Evolutionary conservation across 805 yeast species (phyloP).

Genomic region (Starmerella vitae): DNA sequence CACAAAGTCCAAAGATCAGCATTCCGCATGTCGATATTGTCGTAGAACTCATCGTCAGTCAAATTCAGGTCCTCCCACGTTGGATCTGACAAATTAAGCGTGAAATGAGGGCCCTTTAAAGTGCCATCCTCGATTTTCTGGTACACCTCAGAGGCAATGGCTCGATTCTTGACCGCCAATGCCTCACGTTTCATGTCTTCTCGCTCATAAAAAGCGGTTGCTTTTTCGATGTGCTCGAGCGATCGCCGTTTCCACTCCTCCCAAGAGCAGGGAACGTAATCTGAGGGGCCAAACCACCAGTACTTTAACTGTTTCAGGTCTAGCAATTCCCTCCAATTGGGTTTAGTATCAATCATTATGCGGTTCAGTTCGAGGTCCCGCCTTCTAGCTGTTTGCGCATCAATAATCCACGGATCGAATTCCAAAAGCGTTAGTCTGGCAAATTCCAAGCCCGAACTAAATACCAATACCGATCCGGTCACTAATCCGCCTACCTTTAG

Average conservation of each 20-base stretch:
- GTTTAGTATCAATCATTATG: background rate
- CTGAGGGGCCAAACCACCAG: slow-evolving; percentile 61
- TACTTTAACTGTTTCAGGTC: slow-evolving; percentile 7
- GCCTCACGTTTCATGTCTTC: no score
- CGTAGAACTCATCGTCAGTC: slow-evolving; percentile 13
- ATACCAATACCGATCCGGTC: slow-evolving; percentile 37
- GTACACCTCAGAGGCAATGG: slow-evolving; percentile 5
- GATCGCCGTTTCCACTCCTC: slow-evolving; percentile 23
- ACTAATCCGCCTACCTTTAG: slow-evolving; percentile 27
- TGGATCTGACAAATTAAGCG: slow-evolving; percentile 8
- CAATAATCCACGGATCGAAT: slow-evolving; percentile 62
- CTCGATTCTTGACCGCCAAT: slow-evolving; percentile 2
- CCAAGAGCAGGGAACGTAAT: slow-evolving; percentile 38
- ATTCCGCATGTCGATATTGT: slow-evolving; percentile 10
- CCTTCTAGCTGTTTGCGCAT: slow-evolving; percentile 42
- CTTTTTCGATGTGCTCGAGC: slow-evolving; percentile 16
- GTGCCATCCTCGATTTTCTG: slow-evolving; percentile 1
- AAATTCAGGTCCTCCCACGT: background rate
- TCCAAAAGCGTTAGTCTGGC: slow-evolving; percentile 34
- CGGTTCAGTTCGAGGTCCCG: slow-evolving; percentile 16
- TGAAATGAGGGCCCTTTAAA: slow-evolving; percentile 8
- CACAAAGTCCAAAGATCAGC: slow-evolving; percentile 13
- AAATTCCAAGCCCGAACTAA: slow-evolving; percentile 44
- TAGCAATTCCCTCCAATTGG: background rate
- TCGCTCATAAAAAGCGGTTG: no score